Evolutionary conservation across 2,329 filamentous ascomycete genomes (phyloP), one percentile per base, ranked within the genome.

Genomic region (Coleophoma cylindrospora): DNA sequence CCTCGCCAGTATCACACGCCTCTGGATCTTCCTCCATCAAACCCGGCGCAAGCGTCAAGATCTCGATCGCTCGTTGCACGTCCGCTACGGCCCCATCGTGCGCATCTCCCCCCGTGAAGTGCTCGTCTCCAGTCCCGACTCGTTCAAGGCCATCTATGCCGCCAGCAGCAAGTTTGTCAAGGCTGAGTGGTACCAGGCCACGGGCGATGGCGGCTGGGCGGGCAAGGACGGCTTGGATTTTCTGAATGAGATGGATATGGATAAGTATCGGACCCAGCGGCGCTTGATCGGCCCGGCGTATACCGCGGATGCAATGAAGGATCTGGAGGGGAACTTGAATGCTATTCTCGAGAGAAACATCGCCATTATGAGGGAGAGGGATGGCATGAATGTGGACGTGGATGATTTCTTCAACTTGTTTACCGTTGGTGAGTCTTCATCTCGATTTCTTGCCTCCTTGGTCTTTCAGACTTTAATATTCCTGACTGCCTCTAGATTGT

Each of bases 31-130:
- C 19, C 52, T 58, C 4, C 64, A 66, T 17, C 34, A 51, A 40
- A 49, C 52, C 15, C 21, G 38, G 13, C 57, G 47, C 21, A 43
- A 59, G 33, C 40, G 55, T 32, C 49, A 45, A 2, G 37, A 47
- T 2, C 40, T 49, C 10, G 55, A 58, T 34, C 46, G 57, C 4
- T 22, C 34, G 1, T 64, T 77, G 3, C 74, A 77, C 61, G 57
- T 60, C 19, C 68, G 66, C 54, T 75, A 76, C 56, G 74, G 74
- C 1, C 71, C 72, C 13, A 59, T 78, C 5, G 73, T 78, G 47
- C 71, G 75, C n/a, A 72, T 76, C 40, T 71, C 69, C 1, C 74
- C 74, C 5, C 64, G 74, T 55, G 74, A 77, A 59, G 66, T 77
- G 4, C 74, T 74, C 0, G 60, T 77, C 32, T 61, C 72, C 0